phyloP scores from a whole-genome alignment of 75 land plant species.

The Chamaecyparis obtusa region DNA sequence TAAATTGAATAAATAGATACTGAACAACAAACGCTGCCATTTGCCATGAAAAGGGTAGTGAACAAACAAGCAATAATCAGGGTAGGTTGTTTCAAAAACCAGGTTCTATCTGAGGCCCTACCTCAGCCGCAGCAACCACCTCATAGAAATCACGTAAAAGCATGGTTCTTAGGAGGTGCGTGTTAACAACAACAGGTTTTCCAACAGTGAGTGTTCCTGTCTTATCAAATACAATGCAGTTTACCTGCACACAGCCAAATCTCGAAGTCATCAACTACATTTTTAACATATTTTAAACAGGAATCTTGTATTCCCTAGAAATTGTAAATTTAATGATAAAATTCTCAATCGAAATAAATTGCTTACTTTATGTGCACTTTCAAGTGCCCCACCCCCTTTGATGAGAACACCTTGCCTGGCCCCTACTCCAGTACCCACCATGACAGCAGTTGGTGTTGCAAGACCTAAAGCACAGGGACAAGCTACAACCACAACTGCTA shows the following conservation, averaged over 20 bases:
- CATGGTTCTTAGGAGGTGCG: slow-evolving; percentile 53
- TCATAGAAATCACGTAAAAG: slow-evolving; percentile 65
- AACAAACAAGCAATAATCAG: neutral
- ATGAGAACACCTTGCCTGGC: slow-evolving; percentile 90
- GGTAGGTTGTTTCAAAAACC: neutral
- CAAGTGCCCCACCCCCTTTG: slow-evolving; percentile 92
- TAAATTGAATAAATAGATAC: neutral
- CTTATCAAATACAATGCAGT: slow-evolving; percentile 92
- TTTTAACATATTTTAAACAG: neutral
- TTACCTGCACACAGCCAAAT: slow-evolving; percentile 36
- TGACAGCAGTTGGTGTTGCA: slow-evolving; percentile 97
- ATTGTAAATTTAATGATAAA: neutral
- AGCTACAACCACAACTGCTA: slow-evolving; percentile 82
- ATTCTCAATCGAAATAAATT: neutral
- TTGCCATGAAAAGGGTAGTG: neutral
- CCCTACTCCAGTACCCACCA: slow-evolving; percentile 98
- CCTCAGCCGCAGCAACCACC: slow-evolving; percentile 76
- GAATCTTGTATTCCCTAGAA: neutral
- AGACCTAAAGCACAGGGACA: slow-evolving; percentile 98
- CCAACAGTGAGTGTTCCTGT: slow-evolving; percentile 92
- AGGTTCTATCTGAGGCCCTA: neutral
- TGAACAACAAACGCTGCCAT: neutral
- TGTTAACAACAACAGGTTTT: slow-evolving; percentile 74
- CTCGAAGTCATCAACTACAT: neutral
- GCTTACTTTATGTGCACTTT: slow-evolving; percentile 76